Evolutionary conservation across 345 rosid genomes (phyloP), one percentile per base, ranked within the genome.

Genomic region (Mangifera indica): DNA sequence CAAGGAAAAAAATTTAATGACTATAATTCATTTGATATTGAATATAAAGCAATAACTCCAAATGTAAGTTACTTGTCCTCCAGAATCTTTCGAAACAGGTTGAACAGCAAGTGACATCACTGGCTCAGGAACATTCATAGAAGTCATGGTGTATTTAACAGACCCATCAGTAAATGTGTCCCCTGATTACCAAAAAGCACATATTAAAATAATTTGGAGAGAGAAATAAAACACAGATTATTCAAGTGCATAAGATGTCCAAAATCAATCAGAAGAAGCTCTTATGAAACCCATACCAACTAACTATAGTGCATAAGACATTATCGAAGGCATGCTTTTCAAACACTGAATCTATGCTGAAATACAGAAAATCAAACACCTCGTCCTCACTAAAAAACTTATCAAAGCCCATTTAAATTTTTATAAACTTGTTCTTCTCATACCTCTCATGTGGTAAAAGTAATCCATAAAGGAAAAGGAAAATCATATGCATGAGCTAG

Each of bases 111-210:
- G 82, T 15, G 99, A 93, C 98, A 96, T 93, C 25, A 96, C 99
- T 26, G 97, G 99, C 84, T 96, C 97, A 66, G 99, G 99, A 46
- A 96, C 98, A 84, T 84, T 91, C 99, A 96, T 96, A 29, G 99
- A 96, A 42, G 99, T 96, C 99, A 96, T 96, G 68, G 99, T 96
- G 79, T 93, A 96, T 81, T 66, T 88, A 63, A 93, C 93, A 71
- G 96, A 83, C 58, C 99, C 99, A 81, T 89, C 90, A 20, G 99
- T 93, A 81, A 96, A 96, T 67, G 99, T 91, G 74, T 96, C 96
- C 25, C 99, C 99, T 93, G 81, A 42, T 48, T 63, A 64, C 21
- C 62, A 49, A 57, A 45, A 42, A 60, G 26, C 49, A 60, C 26
- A 15, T 15, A 72, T 15, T n/a, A 61, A 46, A 46, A 59, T n/a